Base-by-base conservation (phyloP, 306 rosid species). In the Gleditsia sinensis region DNA sequence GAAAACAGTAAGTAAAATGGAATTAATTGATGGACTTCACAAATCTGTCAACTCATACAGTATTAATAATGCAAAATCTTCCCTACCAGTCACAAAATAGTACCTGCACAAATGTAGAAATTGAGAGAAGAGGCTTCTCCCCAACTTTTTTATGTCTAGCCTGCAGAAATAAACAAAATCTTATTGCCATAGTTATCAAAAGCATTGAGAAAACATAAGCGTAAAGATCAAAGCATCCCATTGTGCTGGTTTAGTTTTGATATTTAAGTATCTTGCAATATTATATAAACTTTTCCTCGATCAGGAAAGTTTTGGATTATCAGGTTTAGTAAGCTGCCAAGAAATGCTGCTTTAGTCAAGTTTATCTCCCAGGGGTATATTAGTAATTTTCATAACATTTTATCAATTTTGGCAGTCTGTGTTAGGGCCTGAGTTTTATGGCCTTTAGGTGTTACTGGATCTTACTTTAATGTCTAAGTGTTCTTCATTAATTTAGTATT, bases 141-240 rank as follows among this genome's bases (percentile, higher is more conserved):
- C 99, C 99, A 55, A 95, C 99, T 75, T 92, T 95, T 82, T 92
- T 91, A 67, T 90, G 39, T 87, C 96, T 89, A 85, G 99, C 90
- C 99, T 95, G 97, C 90, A 86, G 53, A 88, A 61, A 37, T 48
- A 86, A 82, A 43, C 75, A 82, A 42, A 75, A 76, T 36, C 68
- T 30, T 76, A 55, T 7, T 32, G 54, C 58, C 70, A 72, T 59
- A 55, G 33, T 81, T 58, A 73, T 71, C 33, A 60, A 67, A 49
- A 82, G 43, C 14, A 17, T 55, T 13, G 14, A 20, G 34, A 21
- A 50, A 40, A 57, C 3, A 54, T 10, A 55, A 10, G 58, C 49
- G 28, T 10, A 42, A 42, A 56, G 57, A 65, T 75, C 79, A 53
- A 36, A 42, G 14, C 7, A 25, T 54, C 16, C 24, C 37, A 63